Conservation (phyloP, 164 flowering plant genomes). For the Malania oleifera region DNA sequence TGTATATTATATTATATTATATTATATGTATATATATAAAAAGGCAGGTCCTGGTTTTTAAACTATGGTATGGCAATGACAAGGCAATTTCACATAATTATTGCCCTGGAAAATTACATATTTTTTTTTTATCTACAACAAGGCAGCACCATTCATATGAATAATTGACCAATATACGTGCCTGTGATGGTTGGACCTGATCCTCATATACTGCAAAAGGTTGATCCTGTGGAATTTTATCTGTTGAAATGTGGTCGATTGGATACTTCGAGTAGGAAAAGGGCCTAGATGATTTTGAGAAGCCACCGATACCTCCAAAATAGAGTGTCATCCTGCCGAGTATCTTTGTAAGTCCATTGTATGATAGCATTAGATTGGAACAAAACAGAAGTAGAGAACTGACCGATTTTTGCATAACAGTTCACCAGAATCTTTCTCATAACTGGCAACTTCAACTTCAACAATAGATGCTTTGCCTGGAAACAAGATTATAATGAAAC, state of each 20-base stretch:
- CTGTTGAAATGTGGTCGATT: slow-evolving; percentile 29
- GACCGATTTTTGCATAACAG: slow-evolving; percentile 78
- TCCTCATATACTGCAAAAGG: slow-evolving; percentile 72
- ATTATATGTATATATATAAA: no score
- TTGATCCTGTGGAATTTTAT: slow-evolving; percentile 49
- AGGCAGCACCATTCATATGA: no score
- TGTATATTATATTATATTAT: no score
- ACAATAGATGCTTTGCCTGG: slow-evolving; percentile 81
- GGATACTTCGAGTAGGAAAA: slow-evolving; percentile 70
- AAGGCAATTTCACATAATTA: no score
- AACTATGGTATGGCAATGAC: no score
- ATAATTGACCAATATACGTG: slow-evolving; percentile 12
- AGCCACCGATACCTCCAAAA: slow-evolving; percentile 93
- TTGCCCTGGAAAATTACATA: no score
- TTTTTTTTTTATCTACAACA: no score
- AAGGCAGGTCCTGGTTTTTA: no score
- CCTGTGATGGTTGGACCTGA: slow-evolving; percentile 74
- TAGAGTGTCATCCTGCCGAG: slow-evolving; percentile 50
- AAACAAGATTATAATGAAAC: slow-evolving; percentile 2
- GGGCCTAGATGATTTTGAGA: slow-evolving; percentile 69
- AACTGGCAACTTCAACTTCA: slow-evolving; percentile 72
- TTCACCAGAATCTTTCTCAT: slow-evolving; percentile 61
- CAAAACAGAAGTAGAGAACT: slow-evolving; percentile 13
- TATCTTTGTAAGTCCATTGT: background rate
- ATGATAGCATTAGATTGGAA: background rate